phyloP scores from a whole-genome alignment of 164 flowering plant genomes.

The Houttuynia cordata region DNA sequence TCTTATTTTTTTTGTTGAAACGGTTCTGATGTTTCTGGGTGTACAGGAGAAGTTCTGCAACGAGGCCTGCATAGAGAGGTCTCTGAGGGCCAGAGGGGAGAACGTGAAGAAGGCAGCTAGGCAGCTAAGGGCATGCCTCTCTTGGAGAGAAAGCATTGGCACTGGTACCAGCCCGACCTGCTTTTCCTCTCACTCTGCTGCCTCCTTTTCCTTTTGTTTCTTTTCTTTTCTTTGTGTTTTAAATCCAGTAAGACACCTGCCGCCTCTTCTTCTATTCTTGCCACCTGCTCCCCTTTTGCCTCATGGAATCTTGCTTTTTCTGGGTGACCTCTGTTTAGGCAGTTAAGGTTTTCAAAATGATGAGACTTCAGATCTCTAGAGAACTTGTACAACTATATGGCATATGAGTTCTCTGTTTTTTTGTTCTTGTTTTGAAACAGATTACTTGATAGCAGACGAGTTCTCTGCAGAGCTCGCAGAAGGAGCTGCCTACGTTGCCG shows the following conservation, averaged over 20 bases:
- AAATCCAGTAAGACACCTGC: too few relatives aligned
- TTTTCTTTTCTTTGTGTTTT: neutral
- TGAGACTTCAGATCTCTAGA: too few relatives aligned
- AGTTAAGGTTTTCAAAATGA: too few relatives aligned
- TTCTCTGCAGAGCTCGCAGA: conserved; percentile 87
- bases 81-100: conserved; percentile 73
- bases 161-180: conserved; percentile 37
- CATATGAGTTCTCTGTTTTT: too few relatives aligned
- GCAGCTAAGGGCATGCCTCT: conserved; percentile 67
- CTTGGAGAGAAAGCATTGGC: conserved; percentile 83
- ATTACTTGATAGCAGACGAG: conserved; percentile 85
- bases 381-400: too few relatives aligned
- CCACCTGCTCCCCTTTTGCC: too few relatives aligned
- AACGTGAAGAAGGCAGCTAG: conserved; percentile 88
- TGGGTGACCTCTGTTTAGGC: too few relatives aligned
- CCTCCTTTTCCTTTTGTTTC: too few relatives aligned
- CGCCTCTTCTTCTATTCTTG: too few relatives aligned
- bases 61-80: conserved; percentile 66
- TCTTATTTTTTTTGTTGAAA: too few relatives aligned
- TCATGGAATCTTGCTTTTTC: too few relatives aligned
- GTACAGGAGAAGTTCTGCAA: conserved; percentile 88
- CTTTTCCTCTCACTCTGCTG: neutral
- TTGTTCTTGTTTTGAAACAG: conserved; percentile 20
- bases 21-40: neutral
- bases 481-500: conserved; percentile 84